Conservation (phyloP, 129 eudicot species). For the Pulicaria dysenterica region DNA sequence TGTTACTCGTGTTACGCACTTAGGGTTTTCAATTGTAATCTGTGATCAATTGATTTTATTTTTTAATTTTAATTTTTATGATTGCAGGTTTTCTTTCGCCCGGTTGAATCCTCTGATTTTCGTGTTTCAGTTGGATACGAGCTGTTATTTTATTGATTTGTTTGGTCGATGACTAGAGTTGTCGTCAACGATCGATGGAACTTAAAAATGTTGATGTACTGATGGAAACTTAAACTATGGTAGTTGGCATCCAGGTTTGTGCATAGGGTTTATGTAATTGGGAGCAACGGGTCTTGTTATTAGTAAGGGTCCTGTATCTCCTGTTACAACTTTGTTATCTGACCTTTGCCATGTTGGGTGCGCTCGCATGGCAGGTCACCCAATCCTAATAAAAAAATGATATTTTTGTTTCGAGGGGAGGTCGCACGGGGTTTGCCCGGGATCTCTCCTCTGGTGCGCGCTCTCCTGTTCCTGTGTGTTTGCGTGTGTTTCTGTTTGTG, state of each 20-base stretch:
- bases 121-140: background rate
- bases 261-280: background rate
- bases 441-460: constrained; percentile 33
- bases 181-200: background rate
- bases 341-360: constrained; percentile 67
- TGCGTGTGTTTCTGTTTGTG: background rate
- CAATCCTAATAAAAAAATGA: constrained; percentile 25
- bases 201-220: background rate
- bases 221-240: background rate
- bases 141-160: background rate
- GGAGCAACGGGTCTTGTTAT: constrained; percentile 6
- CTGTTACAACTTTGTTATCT: constrained; percentile 2
- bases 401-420: constrained; percentile 38
- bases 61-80: background rate
- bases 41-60: background rate
- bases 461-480: background rate
- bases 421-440: constrained; percentile 46
- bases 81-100: background rate
- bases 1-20: background rate
- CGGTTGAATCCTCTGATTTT: background rate
- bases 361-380: constrained; percentile 66
- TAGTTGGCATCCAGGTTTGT: constrained; percentile 28
- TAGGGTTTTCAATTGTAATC: background rate
- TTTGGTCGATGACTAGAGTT: background rate
- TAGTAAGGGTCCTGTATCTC: constrained; percentile 10